Conservation (phyloP, 2,329 filamentous ascomycete genomes). For the Graphilbum sp. region DNA sequence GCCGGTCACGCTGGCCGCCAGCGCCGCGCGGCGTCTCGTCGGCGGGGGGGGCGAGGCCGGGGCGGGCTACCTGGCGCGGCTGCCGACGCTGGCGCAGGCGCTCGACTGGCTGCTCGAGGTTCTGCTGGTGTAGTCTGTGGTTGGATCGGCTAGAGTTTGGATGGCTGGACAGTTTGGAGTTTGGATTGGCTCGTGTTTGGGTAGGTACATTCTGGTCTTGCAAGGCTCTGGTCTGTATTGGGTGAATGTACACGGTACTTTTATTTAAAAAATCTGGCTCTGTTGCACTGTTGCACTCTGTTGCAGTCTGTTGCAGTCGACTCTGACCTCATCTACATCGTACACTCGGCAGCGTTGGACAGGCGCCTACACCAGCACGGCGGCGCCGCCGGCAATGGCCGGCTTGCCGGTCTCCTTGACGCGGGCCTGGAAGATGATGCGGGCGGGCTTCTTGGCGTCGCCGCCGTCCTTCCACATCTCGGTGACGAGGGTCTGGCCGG, state of each 20-base stretch:
- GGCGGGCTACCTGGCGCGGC: conserved; percentile 3
- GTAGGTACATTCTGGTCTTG: too few relatives aligned
- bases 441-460: conserved; percentile 34
- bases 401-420: conserved; percentile 89
- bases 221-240: too few relatives aligned
- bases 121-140: conserved; percentile 20
- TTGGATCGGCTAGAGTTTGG: too few relatives aligned
- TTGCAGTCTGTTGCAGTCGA: background rate
- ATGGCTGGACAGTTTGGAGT: too few relatives aligned
- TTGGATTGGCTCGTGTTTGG: too few relatives aligned
- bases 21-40: background rate
- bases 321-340: too few relatives aligned
- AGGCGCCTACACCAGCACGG: conserved; percentile 58
- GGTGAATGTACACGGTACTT: too few relatives aligned
- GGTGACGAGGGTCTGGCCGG: conserved; percentile 76
- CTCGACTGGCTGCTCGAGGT: conserved; percentile 28
- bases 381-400: conserved; percentile 66
- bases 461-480: conserved; percentile 84
- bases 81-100: conserved; percentile 24
- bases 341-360: too few relatives aligned
- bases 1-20: background rate
- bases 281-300: too few relatives aligned
- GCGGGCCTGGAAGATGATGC: conserved; percentile 66
- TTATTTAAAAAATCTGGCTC: too few relatives aligned
- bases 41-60: conserved; percentile 4